These are phyloP conservation scores for Lycium barbarum DNA, from an alignment of 257 asterid genomes.

Conservation along the genomic window DNA sequence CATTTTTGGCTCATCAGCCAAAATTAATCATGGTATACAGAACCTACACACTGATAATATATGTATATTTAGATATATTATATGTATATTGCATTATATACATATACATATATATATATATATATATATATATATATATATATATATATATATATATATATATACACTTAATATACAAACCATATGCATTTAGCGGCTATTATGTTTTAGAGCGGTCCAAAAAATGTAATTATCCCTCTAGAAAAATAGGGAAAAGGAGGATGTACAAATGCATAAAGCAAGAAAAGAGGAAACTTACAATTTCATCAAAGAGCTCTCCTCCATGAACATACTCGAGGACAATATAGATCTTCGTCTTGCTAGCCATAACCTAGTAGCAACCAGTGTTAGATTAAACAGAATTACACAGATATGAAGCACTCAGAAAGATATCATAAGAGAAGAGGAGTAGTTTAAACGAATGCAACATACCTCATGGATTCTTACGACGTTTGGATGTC, in stretches of 20 bases:
- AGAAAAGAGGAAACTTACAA: conserved; percentile 51
- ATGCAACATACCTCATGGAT: conserved; percentile 60
- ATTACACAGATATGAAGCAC: conserved; percentile 3
- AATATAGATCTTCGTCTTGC: conserved; percentile 81
- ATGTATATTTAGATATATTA: no score
- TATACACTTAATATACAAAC: no score
- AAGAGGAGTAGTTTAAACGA: not conserved
- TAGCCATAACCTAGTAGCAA: conserved; percentile 70
- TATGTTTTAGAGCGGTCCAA: no score
- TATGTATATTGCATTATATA: no score
- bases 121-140: no score
- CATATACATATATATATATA: no score
- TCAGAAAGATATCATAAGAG: not conserved
- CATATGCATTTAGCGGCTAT: no score
- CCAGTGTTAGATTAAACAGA: not conserved
- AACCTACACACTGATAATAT: no score
- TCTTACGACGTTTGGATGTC: conserved; percentile 78
- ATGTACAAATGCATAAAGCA: conserved; percentile 8
- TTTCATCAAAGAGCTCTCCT: conserved; percentile 87
- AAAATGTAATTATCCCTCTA: not conserved
- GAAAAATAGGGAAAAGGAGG: not conserved
- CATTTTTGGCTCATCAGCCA: no score
- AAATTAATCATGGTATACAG: no score
- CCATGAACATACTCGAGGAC: conserved; percentile 82
- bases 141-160: no score